A percentile compares a stretch with the other conserved stretches of the same genome.
These are phyloP conservation scores for Terana coerulea DNA, from an alignment of 768 basidiomycete species.

Conservation along the genomic window DNA sequence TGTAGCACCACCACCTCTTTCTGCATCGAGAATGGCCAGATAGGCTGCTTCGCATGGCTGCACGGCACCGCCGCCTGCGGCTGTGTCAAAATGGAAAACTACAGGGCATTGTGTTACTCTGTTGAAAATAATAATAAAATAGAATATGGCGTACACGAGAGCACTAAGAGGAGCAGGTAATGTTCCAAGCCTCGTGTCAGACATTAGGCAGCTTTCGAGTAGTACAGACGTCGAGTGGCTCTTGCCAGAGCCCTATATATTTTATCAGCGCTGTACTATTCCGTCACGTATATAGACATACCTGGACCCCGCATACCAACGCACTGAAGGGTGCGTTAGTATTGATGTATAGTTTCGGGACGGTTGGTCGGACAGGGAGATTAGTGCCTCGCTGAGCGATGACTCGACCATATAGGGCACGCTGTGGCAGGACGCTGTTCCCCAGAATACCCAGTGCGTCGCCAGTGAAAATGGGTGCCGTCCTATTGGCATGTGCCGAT, in stretches of 20 bases:
- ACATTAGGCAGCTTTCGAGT: slow-evolving; percentile 63
- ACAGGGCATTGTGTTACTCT: no score
- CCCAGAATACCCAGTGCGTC: slow-evolving; percentile 1
- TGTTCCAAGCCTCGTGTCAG: slow-evolving; percentile 43
- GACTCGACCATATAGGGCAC: slow-evolving; percentile 10
- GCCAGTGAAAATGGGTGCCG: slow-evolving; percentile 11
- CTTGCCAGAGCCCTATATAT: slow-evolving; percentile 57
- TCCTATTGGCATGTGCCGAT: background rate
- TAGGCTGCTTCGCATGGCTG: slow-evolving; percentile 54
- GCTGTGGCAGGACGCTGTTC: background rate
- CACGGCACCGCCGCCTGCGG: slow-evolving; percentile 17
- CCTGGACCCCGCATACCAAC: slow-evolving; percentile 64
- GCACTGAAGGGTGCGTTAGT: slow-evolving; percentile 65
- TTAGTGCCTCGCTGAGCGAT: background rate
- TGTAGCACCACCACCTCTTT: slow-evolving; percentile 22
- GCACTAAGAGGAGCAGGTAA: slow-evolving; percentile 53
- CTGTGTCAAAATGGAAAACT: slow-evolving; percentile 19
- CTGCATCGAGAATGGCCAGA: slow-evolving; percentile 37
- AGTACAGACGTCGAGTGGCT: slow-evolving; percentile 65
- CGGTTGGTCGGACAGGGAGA: background rate
- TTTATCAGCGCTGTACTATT: no score
- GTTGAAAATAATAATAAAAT: no score
- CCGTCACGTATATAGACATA: background rate
- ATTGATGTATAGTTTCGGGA: slow-evolving; percentile 8
- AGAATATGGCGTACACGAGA: slow-evolving; percentile 43